Percentiles rank a stretch among this genome's conserved stretches.
Conservation (phyloP, 768 basidiomycete genomes). For the Phallus indusiatus region DNA sequence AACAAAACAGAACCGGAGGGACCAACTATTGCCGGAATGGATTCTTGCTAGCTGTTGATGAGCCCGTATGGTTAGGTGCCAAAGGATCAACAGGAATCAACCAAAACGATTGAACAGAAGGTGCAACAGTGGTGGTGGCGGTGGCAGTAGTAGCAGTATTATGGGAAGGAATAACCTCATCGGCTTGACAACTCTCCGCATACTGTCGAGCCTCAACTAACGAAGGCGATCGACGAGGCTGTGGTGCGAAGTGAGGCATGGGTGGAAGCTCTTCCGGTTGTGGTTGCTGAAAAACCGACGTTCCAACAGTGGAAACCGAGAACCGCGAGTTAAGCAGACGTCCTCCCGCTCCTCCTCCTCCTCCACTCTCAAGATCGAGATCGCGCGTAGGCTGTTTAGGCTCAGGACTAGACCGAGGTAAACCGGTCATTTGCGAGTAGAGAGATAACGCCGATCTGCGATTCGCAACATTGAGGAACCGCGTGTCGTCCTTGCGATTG, state of each 20-base stretch:
- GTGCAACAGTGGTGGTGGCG: no score
- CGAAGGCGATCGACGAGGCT: neutral
- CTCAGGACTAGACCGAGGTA: slow-evolving; percentile 50
- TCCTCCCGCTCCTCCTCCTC: no score
- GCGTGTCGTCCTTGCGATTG: slow-evolving; percentile 7
- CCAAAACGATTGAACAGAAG: neutral
- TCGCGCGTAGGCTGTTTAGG: slow-evolving; percentile 64
- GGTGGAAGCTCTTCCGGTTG: slow-evolving; percentile 18
- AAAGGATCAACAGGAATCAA: slow-evolving; percentile 25
- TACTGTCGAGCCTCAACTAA: slow-evolving; percentile 44
- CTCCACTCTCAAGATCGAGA: slow-evolving; percentile 6
- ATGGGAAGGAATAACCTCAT: neutral
- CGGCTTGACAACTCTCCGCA: slow-evolving; percentile 22
- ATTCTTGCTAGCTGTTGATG: slow-evolving; percentile 31
- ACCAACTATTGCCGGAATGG: slow-evolving; percentile 42
- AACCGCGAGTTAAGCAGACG: slow-evolving; percentile 37
- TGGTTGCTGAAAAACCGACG: slow-evolving; percentile 24
- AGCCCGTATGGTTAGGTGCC: slow-evolving; percentile 33
- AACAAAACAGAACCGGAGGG: neutral
- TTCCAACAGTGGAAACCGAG: slow-evolving; percentile 37
- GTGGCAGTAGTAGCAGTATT: neutral
- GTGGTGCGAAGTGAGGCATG: slow-evolving; percentile 28
- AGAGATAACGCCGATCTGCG: slow-evolving; percentile 42
- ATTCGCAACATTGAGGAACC: slow-evolving; percentile 20
- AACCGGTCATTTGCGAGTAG: slow-evolving; percentile 63